A percentile compares a stretch with the other conserved stretches of the same genome.
Conservation (phyloP, 2,329 filamentous ascomycete species). For the Penicillium sclerotiorum region DNA sequence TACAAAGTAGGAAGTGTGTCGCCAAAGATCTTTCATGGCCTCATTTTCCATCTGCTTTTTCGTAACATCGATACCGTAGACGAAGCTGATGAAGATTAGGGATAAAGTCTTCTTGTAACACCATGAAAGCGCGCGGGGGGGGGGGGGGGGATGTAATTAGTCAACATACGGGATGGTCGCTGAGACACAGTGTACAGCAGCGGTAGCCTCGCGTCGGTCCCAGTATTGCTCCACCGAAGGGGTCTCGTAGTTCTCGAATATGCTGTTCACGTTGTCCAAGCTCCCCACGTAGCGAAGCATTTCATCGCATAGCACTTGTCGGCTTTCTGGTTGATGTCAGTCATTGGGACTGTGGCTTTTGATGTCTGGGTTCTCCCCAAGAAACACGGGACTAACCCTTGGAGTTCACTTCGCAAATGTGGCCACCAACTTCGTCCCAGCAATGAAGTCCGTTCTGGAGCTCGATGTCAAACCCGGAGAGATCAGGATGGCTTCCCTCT, state of each 20-base stretch:
- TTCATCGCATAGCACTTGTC: conserved; percentile 1
- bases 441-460: not conserved
- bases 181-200: conserved; percentile 2
- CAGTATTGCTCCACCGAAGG: conserved; percentile 6
- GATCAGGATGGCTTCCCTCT: not conserved
- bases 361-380: no score
- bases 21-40: not conserved
- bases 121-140: no score
- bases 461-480: not conserved
- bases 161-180: not conserved
- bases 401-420: not conserved
- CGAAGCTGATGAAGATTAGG: not conserved
- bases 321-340: not conserved
- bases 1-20: not conserved
- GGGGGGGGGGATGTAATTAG: not conserved
- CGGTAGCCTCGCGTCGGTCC: conserved; percentile 4
- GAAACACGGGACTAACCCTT: not conserved
- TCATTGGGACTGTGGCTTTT: no score
- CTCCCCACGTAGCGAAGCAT: conserved; percentile 6
- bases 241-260: conserved; percentile 1
- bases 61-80: not conserved
- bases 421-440: not conserved
- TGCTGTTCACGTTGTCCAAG: conserved; percentile 6
- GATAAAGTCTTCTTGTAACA: not conserved
- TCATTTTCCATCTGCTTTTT: not conserved